Evolutionary conservation across 371 early-diverging fungal genomes (phyloP).

Genomic region (Haplosporangium sp.): DNA sequence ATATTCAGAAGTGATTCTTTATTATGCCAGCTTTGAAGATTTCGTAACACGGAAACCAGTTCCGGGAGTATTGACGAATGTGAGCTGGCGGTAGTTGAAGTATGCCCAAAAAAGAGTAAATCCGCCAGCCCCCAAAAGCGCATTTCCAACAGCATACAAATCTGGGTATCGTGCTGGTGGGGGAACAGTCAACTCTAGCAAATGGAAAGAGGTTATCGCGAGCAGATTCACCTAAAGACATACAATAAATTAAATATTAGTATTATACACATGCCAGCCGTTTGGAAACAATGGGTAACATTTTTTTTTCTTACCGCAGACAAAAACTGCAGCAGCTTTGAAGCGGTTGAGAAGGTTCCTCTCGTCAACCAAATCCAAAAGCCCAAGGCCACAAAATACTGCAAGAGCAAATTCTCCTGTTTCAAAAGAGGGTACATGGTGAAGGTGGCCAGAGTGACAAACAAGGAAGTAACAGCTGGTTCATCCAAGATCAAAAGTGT

Average conservation of each 20-base stretch:
- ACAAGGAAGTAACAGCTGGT: conserved; percentile 67
- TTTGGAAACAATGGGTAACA: neutral
- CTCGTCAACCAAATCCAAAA: conserved; percentile 80
- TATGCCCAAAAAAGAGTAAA: conserved; percentile 73
- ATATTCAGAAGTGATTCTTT: neutral
- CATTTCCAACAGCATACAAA: conserved; percentile 83
- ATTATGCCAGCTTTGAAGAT: conserved; percentile 13
- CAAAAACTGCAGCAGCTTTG: conserved; percentile 12
- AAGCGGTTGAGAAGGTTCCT: conserved; percentile 30
- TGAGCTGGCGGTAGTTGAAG: conserved; percentile 73
- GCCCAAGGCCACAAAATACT: conserved; percentile 69
- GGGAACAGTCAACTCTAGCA: conserved; percentile 69
- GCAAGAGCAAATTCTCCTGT: conserved; percentile 75
- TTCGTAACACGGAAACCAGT: conserved; percentile 38
- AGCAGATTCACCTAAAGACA: conserved; percentile 59
- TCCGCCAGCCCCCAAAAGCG: conserved; percentile 71
- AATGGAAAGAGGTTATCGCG: conserved; percentile 69
- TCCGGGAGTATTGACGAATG: conserved; percentile 28
- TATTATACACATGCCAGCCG: neutral
- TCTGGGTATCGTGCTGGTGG: conserved; percentile 82
- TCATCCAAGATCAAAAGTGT: conserved; percentile 76
- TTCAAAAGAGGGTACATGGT: conserved; percentile 91
- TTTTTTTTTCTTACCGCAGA: conserved; percentile 29
- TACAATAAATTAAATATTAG: neutral
- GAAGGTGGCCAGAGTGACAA: conserved; percentile 87